Conservation (phyloP, 805 yeast genomes). For the Wickerhamomyces chambardii region DNA sequence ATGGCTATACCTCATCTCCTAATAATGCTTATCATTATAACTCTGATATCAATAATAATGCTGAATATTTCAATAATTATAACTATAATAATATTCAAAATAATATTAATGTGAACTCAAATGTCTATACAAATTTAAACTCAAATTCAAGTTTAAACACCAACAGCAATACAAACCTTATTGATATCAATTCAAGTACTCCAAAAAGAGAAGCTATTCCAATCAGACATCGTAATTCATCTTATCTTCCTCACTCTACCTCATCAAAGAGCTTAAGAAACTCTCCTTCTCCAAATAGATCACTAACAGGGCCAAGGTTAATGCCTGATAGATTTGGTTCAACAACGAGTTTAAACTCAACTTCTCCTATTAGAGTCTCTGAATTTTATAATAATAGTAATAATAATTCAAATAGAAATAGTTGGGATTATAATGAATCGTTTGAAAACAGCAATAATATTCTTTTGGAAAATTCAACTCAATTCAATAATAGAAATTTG, state of each 20-base stretch:
- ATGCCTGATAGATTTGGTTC: conserved; percentile 4
- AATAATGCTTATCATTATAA: too few species aligned
- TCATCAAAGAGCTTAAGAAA: conserved; percentile 1
- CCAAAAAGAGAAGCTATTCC: neutral
- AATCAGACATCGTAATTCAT: too few species aligned
- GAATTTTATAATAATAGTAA: conserved; percentile 14
- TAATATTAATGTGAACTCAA: too few species aligned
- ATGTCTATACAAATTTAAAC: too few species aligned
- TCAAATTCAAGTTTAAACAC: too few species aligned
- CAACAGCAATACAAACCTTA: neutral
- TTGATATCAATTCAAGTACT: neutral
- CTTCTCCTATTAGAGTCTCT: conserved; percentile 14
- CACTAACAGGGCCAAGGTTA: conserved; percentile 15
- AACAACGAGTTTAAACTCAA: conserved; percentile 4
- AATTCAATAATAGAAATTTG: neutral
- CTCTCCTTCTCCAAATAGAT: conserved; percentile 12
- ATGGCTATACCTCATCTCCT: too few species aligned
- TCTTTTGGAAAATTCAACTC: too few species aligned
- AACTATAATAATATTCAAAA: too few species aligned
- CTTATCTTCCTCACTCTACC: too few species aligned
- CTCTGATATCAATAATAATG: too few species aligned
- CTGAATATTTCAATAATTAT: too few species aligned
- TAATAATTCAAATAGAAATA: conserved; percentile 14
- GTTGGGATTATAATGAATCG: conserved; percentile 18
- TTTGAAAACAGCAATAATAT: conserved; percentile 6